These are phyloP conservation scores for Sugiyamaella xylanicola DNA, from an alignment of 1,139 yeast genomes.

Conservation along the genomic window DNA sequence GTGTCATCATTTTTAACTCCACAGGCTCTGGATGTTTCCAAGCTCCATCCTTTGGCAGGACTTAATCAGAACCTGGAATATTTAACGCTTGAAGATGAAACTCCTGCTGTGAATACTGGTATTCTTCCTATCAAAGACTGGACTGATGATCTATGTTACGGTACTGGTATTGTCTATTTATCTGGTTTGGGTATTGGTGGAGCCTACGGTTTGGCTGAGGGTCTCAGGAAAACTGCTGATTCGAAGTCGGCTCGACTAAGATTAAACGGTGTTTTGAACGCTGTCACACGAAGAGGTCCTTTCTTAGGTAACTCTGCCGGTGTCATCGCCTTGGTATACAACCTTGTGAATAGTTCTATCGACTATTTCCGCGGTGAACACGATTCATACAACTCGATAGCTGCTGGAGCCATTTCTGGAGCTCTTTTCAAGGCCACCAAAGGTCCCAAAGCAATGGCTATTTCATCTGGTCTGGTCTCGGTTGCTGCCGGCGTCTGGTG, in stretches of 20 bases:
- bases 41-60: slow-evolving; percentile 92
- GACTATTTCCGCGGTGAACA: slow-evolving; percentile 84
- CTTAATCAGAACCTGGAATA: slow-evolving; percentile 75
- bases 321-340: slow-evolving; percentile 86
- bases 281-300: slow-evolving; percentile 94
- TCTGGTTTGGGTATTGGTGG: slow-evolving; percentile 86
- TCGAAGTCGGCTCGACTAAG: slow-evolving; percentile 75
- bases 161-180: slow-evolving; percentile 92
- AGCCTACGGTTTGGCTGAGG: slow-evolving; percentile 82
- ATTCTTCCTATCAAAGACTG: slow-evolving; percentile 93
- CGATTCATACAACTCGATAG: slow-evolving; percentile 79
- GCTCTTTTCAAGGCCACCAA: slow-evolving; percentile 85
- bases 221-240: slow-evolving; percentile 72
- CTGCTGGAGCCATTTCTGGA: slow-evolving; percentile 91
- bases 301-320: slow-evolving; percentile 94
- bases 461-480: slow-evolving; percentile 83
- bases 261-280: slow-evolving; percentile 86
- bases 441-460: slow-evolving; percentile 85
- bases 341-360: slow-evolving; percentile 75
- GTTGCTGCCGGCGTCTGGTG: slow-evolving; percentile 94
- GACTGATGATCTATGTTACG: slow-evolving; percentile 96
- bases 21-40: slow-evolving; percentile 68
- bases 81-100: slow-evolving; percentile 87
- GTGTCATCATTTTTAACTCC: slow-evolving; percentile 65
- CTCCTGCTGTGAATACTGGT: slow-evolving; percentile 64